phyloP scores from a whole-genome alignment of 306 rosid species.

The Fragaria vesca region DNA sequence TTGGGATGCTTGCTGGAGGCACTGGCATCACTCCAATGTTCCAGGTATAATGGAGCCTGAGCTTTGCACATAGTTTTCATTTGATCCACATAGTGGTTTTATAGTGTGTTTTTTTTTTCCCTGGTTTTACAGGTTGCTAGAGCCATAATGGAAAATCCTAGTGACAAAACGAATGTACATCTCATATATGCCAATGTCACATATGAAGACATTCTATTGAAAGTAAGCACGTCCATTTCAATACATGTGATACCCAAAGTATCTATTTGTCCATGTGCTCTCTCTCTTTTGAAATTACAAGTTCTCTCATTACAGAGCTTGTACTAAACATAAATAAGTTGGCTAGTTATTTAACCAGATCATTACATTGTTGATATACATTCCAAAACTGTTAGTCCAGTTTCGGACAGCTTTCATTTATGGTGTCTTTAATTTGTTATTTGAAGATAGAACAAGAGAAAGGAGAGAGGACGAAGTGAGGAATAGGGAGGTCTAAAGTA shows the following conservation, averaged over 20 bases:
- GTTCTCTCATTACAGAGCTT: background rate
- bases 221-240: conserved; percentile 5
- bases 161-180: conserved; percentile 54
- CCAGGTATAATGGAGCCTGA: conserved; percentile 47
- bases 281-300: background rate
- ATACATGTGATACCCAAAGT: background rate
- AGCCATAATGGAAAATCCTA: conserved; percentile 69
- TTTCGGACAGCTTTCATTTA: background rate
- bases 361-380: background rate
- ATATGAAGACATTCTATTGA: conserved; percentile 52
- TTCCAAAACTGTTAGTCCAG: background rate
- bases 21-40: conserved; percentile 90
- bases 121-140: conserved; percentile 41
- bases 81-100: background rate
- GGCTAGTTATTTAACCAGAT: background rate
- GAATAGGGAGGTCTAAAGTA: background rate
- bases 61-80: background rate
- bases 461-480: background rate
- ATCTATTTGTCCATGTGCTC: background rate
- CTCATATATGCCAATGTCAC: conserved; percentile 70
- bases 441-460: background rate
- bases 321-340: background rate
- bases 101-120: background rate
- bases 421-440: background rate
- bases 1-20: conserved; percentile 87